Evolutionary conservation across 2,329 filamentous ascomycete species (phyloP), one percentile per base, ranked within the genome.

Genomic region (Fusarium stilboides): DNA sequence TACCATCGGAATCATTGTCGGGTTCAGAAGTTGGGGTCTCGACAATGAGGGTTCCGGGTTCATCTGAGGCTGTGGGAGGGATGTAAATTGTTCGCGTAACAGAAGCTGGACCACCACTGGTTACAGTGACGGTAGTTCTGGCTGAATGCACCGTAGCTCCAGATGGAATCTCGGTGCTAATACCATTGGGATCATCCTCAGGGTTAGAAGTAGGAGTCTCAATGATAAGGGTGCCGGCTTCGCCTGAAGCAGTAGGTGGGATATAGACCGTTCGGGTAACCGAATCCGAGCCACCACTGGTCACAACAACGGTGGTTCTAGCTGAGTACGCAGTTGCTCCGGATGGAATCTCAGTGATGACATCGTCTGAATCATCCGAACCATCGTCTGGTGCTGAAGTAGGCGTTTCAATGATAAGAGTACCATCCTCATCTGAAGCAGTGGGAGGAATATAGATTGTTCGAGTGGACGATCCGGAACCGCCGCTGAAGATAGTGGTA

Each of bases 371-470:
- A 26, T 50, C 33, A 28, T 36, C 33, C 3, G 28, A 31, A 13
- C 28, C 10, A 12, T 31, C 28, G 4, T 26, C 43, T 17, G 22
- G 22, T 7, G 39, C 45, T 14, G n/a, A 24, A 5, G 51, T 47
- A 2, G 62, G 57, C 1, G 46, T 51, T 6, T 61, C 55, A 5
- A 66, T 61, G 3, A 66, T 50, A 10, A 65, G 12, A 14, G 47
- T 66, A 1, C 62, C 60, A 10, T 39, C 22, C 9, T 59, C 58
- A 2, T 45, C 58, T 3, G 58, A 46, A 6, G 37, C 42, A 3
- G 62, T 40, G 5, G 62, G 59, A 13, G 47, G 37, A 4, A 64
- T 17, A 14, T 65, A 65, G 7, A 57, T 22, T 9, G 53, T 65
- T 8, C 42, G 31, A 1, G 42, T 52, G 3, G 22, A 33, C 12